Base-by-base conservation (phyloP, 2,329 filamentous ascomycete genomes). In the Paracoccidioides brasiliensis region DNA sequence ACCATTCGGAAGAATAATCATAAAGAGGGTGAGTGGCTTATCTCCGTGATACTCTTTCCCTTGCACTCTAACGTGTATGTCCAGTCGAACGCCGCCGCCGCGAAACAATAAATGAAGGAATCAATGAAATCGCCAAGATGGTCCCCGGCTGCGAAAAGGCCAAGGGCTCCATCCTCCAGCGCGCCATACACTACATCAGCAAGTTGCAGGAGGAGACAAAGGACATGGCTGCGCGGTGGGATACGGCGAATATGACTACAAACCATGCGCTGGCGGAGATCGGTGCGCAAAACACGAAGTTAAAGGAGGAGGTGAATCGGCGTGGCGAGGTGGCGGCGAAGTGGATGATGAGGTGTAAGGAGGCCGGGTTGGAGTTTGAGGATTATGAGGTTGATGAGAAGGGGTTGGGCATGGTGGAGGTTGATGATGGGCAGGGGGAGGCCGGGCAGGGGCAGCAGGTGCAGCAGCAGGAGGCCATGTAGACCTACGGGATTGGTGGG, bases 101-200 rank as follows among this genome's bases (percentile, higher is more conserved):
- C 60, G 93, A 98, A 73, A 96, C 93, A 0, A 98, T 98, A 70
- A 98, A 98, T 62, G 93, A 98, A 72, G 93, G 93, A 52, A 98
- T 98, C 64, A 97, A 96, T 67, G 93, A 97, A 71, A 81, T 98
- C 35, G 88, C 91, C 62, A 97, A 96, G 75, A 95, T 98, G 62
- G 93, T 98, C 0, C 93, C 93, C 0, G 90, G 90, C 12, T 96
- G 91, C 66, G 93, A 98, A 73, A 98, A 97, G 78, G 97, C 98
- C 77, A 98, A 98, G 73, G 93, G 93, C 0, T 94, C 90, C 2
- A 97, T 98, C 61, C 77, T 98, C 41, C 88, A 94, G 68, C 88
- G 91, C 38, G 90, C 93, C 0, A 91, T 96, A 8, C 84, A 89
- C 60, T 97, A 95, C 74, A 97, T 98, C 68, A 86, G 84, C 9